Percentiles rank a stretch among this genome's conserved stretches.
Evolutionary conservation across 768 basidiomycete genomes (phyloP).

Genomic region (Cubamyces lactineus): DNA sequence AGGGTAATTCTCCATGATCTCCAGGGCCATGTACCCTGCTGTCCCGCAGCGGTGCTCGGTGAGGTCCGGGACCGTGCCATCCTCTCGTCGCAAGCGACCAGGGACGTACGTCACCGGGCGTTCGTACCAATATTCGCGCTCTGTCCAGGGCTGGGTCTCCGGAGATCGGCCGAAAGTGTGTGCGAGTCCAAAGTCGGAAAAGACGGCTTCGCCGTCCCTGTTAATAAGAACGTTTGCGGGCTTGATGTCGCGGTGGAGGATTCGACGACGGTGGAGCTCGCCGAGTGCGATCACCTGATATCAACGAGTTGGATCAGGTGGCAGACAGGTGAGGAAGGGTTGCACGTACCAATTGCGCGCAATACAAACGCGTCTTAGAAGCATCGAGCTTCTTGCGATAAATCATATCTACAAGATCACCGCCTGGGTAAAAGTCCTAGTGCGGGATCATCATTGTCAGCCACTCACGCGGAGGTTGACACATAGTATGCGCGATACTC

Average conservation of each 20-base stretch:
- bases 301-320: too few species aligned
- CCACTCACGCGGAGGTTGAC: background rate
- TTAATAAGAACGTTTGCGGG: constrained; percentile 32
- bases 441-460: background rate
- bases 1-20: constrained; percentile 37
- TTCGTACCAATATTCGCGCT: constrained; percentile 5
- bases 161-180: constrained; percentile 27
- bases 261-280: constrained; percentile 24
- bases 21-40: constrained; percentile 51
- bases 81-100: background rate
- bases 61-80: background rate
- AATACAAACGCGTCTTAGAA: constrained; percentile 5
- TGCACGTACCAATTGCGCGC: constrained; percentile 24
- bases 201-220: constrained; percentile 19
- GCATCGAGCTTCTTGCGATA: background rate
- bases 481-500: background rate
- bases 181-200: constrained; percentile 32
- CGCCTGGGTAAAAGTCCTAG: constrained; percentile 5
- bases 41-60: constrained; percentile 38
- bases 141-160: constrained; percentile 6
- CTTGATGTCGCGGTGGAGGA: constrained; percentile 36
- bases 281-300: constrained; percentile 23
- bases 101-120: constrained; percentile 19
- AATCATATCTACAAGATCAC: background rate
- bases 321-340: too few species aligned